A percentile compares a stretch with the other conserved stretches of the same genome.
Evolutionary conservation across 495 filamentous ascomycete genomes (phyloP).

Genomic region (Pyrenopolyporus hunteri): DNA sequence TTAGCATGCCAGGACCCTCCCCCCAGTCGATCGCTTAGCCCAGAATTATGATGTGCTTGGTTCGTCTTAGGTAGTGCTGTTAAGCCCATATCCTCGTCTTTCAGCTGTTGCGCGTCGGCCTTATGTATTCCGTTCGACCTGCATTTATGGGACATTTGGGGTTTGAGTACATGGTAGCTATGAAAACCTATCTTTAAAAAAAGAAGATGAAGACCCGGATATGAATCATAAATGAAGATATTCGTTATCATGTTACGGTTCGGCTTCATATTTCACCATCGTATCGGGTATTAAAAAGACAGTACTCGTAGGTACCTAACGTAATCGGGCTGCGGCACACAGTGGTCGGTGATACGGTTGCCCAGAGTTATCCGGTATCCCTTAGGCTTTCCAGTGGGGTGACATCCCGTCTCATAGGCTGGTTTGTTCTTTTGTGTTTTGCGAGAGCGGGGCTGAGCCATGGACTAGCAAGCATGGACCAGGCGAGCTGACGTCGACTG

Average conservation of each 20-base stretch:
- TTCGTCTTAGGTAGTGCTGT: slow-evolving; percentile 13
- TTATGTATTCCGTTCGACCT: slow-evolving; percentile 6
- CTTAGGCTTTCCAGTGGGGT: slow-evolving; percentile 18
- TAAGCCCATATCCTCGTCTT: slow-evolving; percentile 2
- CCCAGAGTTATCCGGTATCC: slow-evolving; percentile 3
- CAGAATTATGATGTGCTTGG: slow-evolving; percentile 31
- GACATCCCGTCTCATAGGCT: slow-evolving; percentile 17
- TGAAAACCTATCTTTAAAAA: slow-evolving; percentile 6
- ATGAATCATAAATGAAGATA: background rate
- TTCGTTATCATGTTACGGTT: background rate
- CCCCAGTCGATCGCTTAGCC: slow-evolving; percentile 10
- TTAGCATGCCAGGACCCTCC: background rate
- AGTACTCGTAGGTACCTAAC: background rate
- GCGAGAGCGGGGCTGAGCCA: slow-evolving; percentile 30
- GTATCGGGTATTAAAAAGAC: background rate
- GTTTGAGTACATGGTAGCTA: too few species aligned
- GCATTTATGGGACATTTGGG: background rate
- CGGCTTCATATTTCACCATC: slow-evolving; percentile 5
- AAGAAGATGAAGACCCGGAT: background rate
- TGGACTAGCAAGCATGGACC: slow-evolving; percentile 17
- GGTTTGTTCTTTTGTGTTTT: too few species aligned
- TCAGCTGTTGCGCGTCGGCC: slow-evolving; percentile 16
- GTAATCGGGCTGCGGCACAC: background rate
- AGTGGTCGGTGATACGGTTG: slow-evolving; percentile 8
- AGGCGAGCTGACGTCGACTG: slow-evolving; percentile 34